A percentile compares a stretch with the other conserved stretches of the same genome.
These are phyloP conservation scores for Cadophora sp. DNA, from an alignment of 2,329 filamentous ascomycete species.

Conservation along the genomic window DNA sequence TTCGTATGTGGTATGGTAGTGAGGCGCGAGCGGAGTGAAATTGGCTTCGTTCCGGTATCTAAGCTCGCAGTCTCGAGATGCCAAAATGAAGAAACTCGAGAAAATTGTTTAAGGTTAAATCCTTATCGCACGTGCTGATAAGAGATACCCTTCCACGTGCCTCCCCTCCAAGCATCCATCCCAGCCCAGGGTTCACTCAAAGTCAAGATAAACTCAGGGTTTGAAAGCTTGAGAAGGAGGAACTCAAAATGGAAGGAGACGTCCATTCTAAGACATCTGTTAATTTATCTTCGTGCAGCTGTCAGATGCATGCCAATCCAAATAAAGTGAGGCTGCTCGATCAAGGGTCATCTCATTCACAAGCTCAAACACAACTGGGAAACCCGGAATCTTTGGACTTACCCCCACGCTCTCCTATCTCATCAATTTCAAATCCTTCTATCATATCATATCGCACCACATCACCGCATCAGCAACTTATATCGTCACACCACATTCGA, in stretches of 20 bases:
- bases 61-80: neutral
- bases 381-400: neutral
- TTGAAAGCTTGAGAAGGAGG: neutral
- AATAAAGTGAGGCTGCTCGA: neutral
- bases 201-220: neutral
- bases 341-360: too few relatives aligned
- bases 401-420: slow-evolving; percentile 2
- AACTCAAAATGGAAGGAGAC: neutral
- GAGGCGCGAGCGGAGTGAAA: too few relatives aligned
- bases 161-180: neutral
- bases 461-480: neutral
- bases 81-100: slow-evolving; percentile 5
- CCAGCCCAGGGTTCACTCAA: neutral
- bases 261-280: slow-evolving; percentile 7
- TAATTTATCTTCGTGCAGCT: slow-evolving; percentile 1
- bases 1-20: neutral
- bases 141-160: neutral
- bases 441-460: neutral
- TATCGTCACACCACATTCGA: neutral
- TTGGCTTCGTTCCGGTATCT: neutral
- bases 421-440: neutral
- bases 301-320: slow-evolving; percentile 4
- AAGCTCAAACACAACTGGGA: too few relatives aligned
- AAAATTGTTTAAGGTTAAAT: slow-evolving; percentile 14
- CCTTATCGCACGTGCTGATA: slow-evolving; percentile 6